A percentile compares a stretch with the other conserved stretches of the same genome.
These are phyloP conservation scores for Calcarisporium arbuscula DNA, from an alignment of 2,329 filamentous ascomycete genomes.

Conservation along the genomic window DNA sequence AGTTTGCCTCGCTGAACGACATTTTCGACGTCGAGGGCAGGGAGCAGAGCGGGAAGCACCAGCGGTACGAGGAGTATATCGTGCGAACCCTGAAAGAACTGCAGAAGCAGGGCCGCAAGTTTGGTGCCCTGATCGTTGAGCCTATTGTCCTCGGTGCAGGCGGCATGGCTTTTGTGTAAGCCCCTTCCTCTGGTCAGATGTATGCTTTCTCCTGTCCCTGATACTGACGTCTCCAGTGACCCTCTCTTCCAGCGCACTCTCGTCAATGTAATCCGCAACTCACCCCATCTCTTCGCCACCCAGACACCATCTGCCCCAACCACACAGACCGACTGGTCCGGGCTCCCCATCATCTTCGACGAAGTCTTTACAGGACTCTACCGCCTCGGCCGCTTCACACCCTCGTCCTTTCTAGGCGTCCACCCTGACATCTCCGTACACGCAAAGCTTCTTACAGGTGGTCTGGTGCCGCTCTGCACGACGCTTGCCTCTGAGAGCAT, in stretches of 20 bases:
- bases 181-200: slow-evolving; percentile 9
- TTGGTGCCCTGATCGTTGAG: slow-evolving; percentile 75
- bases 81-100: slow-evolving; percentile 45
- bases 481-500: slow-evolving; percentile 70
- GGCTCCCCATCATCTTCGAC: slow-evolving; percentile 74
- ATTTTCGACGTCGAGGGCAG: slow-evolving; percentile 55
- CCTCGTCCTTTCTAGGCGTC: slow-evolving; percentile 62
- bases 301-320: slow-evolving; percentile 7
- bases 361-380: slow-evolving; percentile 86
- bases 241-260: slow-evolving; percentile 74
- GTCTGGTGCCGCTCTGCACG: slow-evolving; percentile 68
- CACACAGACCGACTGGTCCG: slow-evolving; percentile 47
- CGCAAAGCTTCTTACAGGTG: slow-evolving; percentile 78
- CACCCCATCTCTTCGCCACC: slow-evolving; percentile 46
- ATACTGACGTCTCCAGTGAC: slow-evolving; percentile 44
- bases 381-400: slow-evolving; percentile 66
- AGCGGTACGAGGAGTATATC: slow-evolving; percentile 57
- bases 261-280: slow-evolving; percentile 58
- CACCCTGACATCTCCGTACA: slow-evolving; percentile 73
- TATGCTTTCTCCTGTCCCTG: neutral
- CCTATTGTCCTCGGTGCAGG: slow-evolving; percentile 76
- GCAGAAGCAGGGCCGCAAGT: slow-evolving; percentile 51
- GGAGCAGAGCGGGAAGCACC: slow-evolving; percentile 34
- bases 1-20: slow-evolving; percentile 42
- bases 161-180: slow-evolving; percentile 74